phyloP scores from a whole-genome alignment of 352 stramenopile genomes.

The Elongisporangium senticosum region DNA sequence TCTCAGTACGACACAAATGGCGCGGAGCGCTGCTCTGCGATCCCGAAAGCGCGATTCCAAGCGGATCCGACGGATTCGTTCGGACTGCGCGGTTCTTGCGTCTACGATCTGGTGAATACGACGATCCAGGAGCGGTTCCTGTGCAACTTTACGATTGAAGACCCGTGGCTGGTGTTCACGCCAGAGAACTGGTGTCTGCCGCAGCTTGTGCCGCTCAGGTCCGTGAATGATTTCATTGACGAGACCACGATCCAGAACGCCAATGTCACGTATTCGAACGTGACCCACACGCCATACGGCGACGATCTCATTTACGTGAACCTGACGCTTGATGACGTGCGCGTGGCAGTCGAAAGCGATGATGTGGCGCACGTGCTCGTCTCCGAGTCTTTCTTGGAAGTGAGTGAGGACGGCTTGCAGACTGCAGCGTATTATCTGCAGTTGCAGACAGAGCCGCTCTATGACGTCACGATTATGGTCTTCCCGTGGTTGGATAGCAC shows the following conservation, averaged over 20 bases:
- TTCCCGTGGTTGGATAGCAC: constrained; percentile 56
- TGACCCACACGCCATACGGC: constrained; percentile 56
- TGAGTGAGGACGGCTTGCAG: constrained; percentile 46
- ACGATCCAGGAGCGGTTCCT: constrained; percentile 66
- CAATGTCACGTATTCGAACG: constrained; percentile 50
- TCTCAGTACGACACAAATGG: constrained; percentile 41
- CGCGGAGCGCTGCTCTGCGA: constrained; percentile 35
- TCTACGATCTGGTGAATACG: constrained; percentile 59
- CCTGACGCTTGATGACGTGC: constrained; percentile 27
- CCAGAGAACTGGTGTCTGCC: constrained; percentile 63
- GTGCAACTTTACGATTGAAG: constrained; percentile 69
- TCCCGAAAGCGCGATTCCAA: constrained; percentile 44
- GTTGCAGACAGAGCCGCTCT: constrained; percentile 56
- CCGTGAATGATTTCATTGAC: constrained; percentile 60
- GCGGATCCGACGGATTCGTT: constrained; percentile 41
- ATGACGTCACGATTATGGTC: constrained; percentile 53
- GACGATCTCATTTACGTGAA: constrained; percentile 61
- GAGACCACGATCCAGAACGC: constrained; percentile 33
- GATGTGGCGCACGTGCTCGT: constrained; percentile 57
- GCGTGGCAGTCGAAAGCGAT: constrained; percentile 50
- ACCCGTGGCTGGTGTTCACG: constrained; percentile 72
- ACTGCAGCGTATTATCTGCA: constrained; percentile 41
- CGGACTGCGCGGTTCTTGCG: constrained; percentile 43
- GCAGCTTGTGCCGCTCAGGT: constrained; percentile 36
- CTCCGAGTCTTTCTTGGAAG: constrained; percentile 40